Percentiles rank a stretch among this genome's conserved stretches.
Conservation (phyloP, 2,329 filamentous ascomycete genomes). For the Davidsoniella virescens region DNA sequence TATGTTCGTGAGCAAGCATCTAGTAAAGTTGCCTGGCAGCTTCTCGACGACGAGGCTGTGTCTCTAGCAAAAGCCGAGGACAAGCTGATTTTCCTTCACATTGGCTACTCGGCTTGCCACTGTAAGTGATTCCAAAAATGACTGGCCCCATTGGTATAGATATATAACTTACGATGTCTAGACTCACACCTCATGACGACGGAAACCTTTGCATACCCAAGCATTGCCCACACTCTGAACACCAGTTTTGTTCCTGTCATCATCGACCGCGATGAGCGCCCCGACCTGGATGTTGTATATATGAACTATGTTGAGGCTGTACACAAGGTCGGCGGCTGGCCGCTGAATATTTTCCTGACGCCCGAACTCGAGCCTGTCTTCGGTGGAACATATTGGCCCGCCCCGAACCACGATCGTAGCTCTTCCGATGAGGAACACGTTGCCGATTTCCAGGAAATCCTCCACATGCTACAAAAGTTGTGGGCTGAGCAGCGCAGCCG, state of each 20-base stretch:
- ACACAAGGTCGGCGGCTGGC: conserved; percentile 81
- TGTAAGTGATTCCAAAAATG: conserved; percentile 39
- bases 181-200: conserved; percentile 82
- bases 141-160: neutral
- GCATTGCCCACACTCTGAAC: conserved; percentile 72
- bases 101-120: conserved; percentile 90
- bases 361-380: conserved; percentile 87
- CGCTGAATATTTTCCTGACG: conserved; percentile 90
- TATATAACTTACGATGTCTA: conserved; percentile 18
- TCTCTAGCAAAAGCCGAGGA: conserved; percentile 65
- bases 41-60: conserved; percentile 64
- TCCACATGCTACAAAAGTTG: conserved; percentile 56
- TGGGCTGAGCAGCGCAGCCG: conserved; percentile 77
- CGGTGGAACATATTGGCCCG: conserved; percentile 91
- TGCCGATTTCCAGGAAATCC: conserved; percentile 66
- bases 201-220: conserved; percentile 74
- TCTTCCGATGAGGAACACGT: conserved; percentile 33
- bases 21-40: conserved; percentile 84
- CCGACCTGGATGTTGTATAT: conserved; percentile 88
- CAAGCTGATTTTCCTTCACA: conserved; percentile 80
- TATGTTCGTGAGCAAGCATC: conserved; percentile 56
- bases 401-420: conserved; percentile 37
- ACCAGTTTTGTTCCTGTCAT: conserved; percentile 79
- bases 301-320: conserved; percentile 98
- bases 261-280: conserved; percentile 83